phyloP scores from a whole-genome alignment of 768 basidiomycete species.

The Serendipita sp. region DNA sequence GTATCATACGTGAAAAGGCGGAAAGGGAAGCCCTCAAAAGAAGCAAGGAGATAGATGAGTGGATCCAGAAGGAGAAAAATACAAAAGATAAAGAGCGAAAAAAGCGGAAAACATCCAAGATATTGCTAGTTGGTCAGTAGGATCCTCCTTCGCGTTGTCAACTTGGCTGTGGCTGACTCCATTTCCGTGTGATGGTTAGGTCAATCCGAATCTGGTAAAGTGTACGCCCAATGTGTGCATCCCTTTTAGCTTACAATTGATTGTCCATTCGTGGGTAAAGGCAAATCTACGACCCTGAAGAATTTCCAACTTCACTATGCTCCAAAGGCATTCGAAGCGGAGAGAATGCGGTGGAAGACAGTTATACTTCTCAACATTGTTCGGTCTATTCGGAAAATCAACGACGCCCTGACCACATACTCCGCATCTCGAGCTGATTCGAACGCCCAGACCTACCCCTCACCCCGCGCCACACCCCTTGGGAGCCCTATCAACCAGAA shows the following conservation, averaged over 20 bases:
- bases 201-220: conserved; percentile 1
- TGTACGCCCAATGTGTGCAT: background rate
- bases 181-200: background rate
- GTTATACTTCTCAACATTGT: conserved; percentile 55
- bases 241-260: too few relatives aligned
- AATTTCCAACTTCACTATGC: conserved; percentile 36
- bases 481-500: background rate
- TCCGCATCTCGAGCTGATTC: background rate
- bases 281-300: conserved; percentile 3
- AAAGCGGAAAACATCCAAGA: background rate
- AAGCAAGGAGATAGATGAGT: conserved; percentile 1
- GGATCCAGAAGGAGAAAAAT: background rate
- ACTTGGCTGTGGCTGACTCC: background rate
- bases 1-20: background rate
- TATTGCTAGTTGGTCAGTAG: background rate
- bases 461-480: background rate
- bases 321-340: conserved; percentile 39
- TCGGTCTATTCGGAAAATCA: conserved; percentile 31
- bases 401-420: conserved; percentile 23
- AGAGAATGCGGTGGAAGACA: conserved; percentile 44
- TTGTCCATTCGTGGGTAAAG: background rate
- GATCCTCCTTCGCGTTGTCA: background rate
- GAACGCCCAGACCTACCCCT: background rate
- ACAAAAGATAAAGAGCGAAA: background rate
- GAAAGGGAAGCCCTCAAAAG: background rate